A percentile compares a stretch with the other conserved stretches of the same genome.
phyloP scores from a whole-genome alignment of 768 basidiomycete genomes.

The Cystofilobasidium capitatum region DNA sequence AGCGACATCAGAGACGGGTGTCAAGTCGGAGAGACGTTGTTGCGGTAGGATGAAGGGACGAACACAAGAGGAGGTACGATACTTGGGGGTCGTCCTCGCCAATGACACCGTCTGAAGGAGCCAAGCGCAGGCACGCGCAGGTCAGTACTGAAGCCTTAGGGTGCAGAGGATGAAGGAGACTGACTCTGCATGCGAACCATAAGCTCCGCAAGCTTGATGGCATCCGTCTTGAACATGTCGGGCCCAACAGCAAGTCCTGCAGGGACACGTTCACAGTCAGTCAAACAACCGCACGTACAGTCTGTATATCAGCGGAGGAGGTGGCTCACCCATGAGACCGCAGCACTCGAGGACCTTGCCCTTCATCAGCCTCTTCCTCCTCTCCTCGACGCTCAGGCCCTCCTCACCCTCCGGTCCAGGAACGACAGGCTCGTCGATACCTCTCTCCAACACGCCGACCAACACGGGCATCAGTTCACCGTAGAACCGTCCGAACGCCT shows the following conservation, averaged over 20 bases:
- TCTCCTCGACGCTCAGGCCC: slow-evolving; percentile 46
- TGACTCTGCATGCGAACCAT: slow-evolving; percentile 69
- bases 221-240: slow-evolving; percentile 65
- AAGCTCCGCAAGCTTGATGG: slow-evolving; percentile 58
- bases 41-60: neutral
- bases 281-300: no score
- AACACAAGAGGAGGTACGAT: slow-evolving; percentile 45
- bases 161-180: slow-evolving; percentile 29
- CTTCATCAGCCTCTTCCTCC: slow-evolving; percentile 30
- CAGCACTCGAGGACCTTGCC: slow-evolving; percentile 85
- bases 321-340: slow-evolving; percentile 60
- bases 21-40: neutral
- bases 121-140: neutral
- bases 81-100: slow-evolving; percentile 66
- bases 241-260: slow-evolving; percentile 72
- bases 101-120: slow-evolving; percentile 50
- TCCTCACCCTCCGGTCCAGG: slow-evolving; percentile 35
- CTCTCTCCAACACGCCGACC: slow-evolving; percentile 51
- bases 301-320: no score
- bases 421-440: slow-evolving; percentile 46
- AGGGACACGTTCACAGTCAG: no score
- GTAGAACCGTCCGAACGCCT: slow-evolving; percentile 70
- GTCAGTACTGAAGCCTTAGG: neutral
- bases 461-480: slow-evolving; percentile 69
- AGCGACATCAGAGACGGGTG: slow-evolving; percentile 40